Evolutionary conservation across 129 eudicot genomes (phyloP).

Genomic region (Dittrichia graveolens): DNA sequence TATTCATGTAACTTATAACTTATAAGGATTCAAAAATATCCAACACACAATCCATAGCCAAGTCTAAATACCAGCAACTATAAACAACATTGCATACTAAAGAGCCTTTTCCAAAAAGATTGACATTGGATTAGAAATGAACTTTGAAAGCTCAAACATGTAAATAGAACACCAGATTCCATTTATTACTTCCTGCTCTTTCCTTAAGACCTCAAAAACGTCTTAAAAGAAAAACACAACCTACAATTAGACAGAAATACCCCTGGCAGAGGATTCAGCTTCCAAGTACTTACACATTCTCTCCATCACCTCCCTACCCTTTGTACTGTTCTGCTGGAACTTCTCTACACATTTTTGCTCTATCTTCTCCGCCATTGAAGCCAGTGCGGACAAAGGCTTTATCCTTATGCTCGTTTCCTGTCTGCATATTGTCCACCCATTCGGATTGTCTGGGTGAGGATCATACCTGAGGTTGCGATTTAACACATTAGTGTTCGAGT

Average conservation of each 20-base stretch:
- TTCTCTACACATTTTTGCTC: constrained; percentile 96
- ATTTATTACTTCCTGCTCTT: not conserved
- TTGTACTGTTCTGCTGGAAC: constrained; percentile 87
- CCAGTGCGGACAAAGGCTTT: constrained; percentile 79
- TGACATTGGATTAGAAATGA: not conserved
- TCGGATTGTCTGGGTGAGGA: constrained; percentile 90
- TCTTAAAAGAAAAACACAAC: constrained; percentile 18
- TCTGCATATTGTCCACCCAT: constrained; percentile 82
- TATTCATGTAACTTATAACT: too few relatives aligned
- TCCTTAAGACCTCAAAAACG: constrained; percentile 18
- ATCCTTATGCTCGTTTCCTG: constrained; percentile 92
- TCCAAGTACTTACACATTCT: constrained; percentile 96
- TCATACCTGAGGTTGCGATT: constrained; percentile 51
- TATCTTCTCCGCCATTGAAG: constrained; percentile 97
- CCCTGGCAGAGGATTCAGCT: constrained; percentile 80
- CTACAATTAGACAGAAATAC: constrained; percentile 55
- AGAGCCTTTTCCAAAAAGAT: too few relatives aligned
- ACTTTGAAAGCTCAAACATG: not conserved
- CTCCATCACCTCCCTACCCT: constrained; percentile 99
- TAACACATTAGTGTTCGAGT: not conserved
- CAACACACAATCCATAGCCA: too few relatives aligned
- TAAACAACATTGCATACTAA: too few relatives aligned
- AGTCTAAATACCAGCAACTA: too few relatives aligned
- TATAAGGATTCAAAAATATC: too few relatives aligned
- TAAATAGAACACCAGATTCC: not conserved